These are phyloP conservation scores for Zizania palustris DNA, from an alignment of 202 grass and related monocot genomes.

Conservation along the genomic window DNA sequence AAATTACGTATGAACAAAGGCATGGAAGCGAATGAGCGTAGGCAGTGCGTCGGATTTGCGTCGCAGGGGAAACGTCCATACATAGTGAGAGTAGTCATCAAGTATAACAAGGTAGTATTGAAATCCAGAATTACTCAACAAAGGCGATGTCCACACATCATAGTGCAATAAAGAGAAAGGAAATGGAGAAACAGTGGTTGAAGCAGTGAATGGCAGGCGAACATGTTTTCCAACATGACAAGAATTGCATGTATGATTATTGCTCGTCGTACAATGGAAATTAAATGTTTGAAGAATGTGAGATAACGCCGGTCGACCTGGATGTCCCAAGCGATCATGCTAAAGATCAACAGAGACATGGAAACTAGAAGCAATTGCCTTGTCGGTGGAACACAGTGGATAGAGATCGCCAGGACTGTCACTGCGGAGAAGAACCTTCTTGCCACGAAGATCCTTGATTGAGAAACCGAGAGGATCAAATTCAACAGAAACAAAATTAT, in stretches of 20 bases:
- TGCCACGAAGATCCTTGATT: background rate
- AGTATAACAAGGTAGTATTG: background rate
- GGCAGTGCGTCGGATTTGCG: background rate
- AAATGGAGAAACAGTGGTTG: background rate
- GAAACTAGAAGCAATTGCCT: background rate
- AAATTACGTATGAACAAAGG: background rate
- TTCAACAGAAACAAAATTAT: background rate
- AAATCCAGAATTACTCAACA: background rate
- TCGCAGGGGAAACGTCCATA: background rate
- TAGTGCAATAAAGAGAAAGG: background rate
- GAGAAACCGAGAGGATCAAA: background rate
- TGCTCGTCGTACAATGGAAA: background rate
- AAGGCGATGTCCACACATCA: background rate
- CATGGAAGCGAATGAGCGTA: background rate
- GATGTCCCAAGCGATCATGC: background rate
- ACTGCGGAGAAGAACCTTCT: background rate
- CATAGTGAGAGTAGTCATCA: background rate
- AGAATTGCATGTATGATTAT: background rate
- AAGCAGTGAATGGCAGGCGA: background rate
- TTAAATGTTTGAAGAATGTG: background rate
- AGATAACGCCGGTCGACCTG: too few relatives aligned
- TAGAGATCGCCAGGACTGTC: background rate
- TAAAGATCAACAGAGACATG: background rate
- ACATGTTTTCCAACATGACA: background rate
- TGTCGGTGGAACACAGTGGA: background rate